Evolutionary conservation across 805 yeast genomes (phyloP).

Genomic region (Candida coquimbonensis): DNA sequence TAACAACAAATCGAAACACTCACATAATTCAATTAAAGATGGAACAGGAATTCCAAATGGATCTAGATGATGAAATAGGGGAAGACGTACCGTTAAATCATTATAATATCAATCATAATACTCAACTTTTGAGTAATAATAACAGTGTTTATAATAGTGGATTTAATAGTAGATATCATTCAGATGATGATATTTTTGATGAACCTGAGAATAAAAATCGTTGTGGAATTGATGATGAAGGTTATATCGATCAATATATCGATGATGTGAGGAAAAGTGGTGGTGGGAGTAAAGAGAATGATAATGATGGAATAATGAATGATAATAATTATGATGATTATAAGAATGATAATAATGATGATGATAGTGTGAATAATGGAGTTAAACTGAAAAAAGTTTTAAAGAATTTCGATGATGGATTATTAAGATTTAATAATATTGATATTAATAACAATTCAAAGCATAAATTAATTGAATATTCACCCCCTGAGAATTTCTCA

Average conservation of each 20-base stretch:
- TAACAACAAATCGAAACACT: neutral
- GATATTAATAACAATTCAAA: slow-evolving; percentile 6
- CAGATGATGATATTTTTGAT: slow-evolving; percentile 17
- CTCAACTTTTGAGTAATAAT: too few species aligned
- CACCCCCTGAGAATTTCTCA: slow-evolving; percentile 88
- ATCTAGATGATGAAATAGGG: slow-evolving; percentile 4
- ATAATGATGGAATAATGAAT: slow-evolving; percentile 2
- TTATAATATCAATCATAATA: too few species aligned
- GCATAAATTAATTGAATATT: slow-evolving; percentile 10
- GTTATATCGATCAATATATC: slow-evolving; percentile 2
- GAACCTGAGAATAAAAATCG: slow-evolving; percentile 4
- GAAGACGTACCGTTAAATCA: too few species aligned
- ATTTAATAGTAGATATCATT: slow-evolving; percentile 5
- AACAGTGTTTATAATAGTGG: neutral
- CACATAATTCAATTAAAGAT: neutral
- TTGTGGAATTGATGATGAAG: slow-evolving; percentile 3
- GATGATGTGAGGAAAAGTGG: neutral
- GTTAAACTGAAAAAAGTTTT: slow-evolving; percentile 18
- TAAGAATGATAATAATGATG: neutral
- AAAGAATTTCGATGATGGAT: slow-evolving; percentile 4
- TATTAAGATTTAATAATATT: slow-evolving; percentile 7
- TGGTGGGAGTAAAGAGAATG: neutral
- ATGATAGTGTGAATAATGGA: neutral
- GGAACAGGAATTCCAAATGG: slow-evolving; percentile 11
- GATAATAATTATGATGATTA: slow-evolving; percentile 2